These are phyloP conservation scores for Candida tropicalis DNA, from an alignment of 1,139 yeast genomes.

Conservation along the genomic window DNA sequence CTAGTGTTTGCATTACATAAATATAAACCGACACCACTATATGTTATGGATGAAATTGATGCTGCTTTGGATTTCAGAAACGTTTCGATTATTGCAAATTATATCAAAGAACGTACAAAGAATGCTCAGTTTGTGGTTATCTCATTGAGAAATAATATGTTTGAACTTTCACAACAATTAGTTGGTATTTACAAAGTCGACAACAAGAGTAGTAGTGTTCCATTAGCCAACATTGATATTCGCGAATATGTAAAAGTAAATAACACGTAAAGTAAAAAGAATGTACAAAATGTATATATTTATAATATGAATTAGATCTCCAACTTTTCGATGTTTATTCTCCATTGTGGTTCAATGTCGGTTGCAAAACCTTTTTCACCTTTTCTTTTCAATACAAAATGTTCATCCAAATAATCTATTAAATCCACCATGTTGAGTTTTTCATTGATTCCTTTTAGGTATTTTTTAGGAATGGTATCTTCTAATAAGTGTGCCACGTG, in stretches of 20 bases:
- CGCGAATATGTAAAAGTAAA: not conserved
- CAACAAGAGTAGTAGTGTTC: constrained; percentile 85
- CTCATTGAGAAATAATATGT: constrained; percentile 95
- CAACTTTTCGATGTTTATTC: constrained; percentile 17
- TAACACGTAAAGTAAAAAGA: not conserved
- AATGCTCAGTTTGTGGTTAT: constrained; percentile 97
- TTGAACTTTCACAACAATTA: constrained; percentile 89
- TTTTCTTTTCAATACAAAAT: constrained; percentile 64
- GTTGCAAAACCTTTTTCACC: constrained; percentile 72
- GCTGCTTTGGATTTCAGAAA: constrained; percentile 98
- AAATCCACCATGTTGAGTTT: constrained; percentile 60
- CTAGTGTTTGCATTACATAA: constrained; percentile 95
- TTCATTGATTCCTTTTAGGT: constrained; percentile 67
- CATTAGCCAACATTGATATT: constrained; percentile 50
- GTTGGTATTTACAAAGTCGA: constrained; percentile 95
- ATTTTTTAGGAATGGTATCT: constrained; percentile 54
- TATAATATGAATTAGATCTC: constrained; percentile 5
- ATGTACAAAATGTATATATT: constrained; percentile 21
- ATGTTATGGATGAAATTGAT: constrained; percentile 99
- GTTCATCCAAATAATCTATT: constrained; percentile 78
- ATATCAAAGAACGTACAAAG: constrained; percentile 91
- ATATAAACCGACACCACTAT: constrained; percentile 95
- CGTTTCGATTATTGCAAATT: constrained; percentile 95
- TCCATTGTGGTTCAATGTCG: constrained; percentile 59
- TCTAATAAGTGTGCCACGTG: constrained; percentile 87